Base-by-base conservation (phyloP, 1,284 basidiomycete species). In the Boletellus sp. region DNA sequence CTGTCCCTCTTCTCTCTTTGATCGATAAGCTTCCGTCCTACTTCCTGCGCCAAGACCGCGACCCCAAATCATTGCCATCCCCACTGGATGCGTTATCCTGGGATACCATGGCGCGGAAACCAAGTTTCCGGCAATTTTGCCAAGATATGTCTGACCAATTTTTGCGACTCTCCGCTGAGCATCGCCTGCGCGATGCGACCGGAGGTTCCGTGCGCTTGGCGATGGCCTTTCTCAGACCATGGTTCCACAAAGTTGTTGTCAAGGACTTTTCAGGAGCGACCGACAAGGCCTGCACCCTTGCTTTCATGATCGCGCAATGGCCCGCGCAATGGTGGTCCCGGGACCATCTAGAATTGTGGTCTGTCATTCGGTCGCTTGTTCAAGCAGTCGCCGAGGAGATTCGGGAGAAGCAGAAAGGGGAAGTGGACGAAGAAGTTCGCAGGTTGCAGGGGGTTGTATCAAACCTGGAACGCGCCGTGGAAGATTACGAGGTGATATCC, bases 1-100 rank as follows among this genome's bases (percentile, higher is more conserved):
- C 86, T 21, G 72, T 89, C 35, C 85, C 86, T 1, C 77, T 89
- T 49, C 72, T 81, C 37, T 73, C 76, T 24, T 67, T 89, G 53
- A 68, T 89, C 50, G 74, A 79, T 55, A 81, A 79, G 60, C 75
- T 89, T 30, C 87, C 86, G 0, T 82, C 83, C 11, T 89, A 88
- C 62, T 85, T 87, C 65, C 71, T 86, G 44, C 71, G 71, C 52
- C 67, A 69, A 50, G 71, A 74, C 24, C 56, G 71, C 36, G 54
- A 56, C 58, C 55, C 65, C 46, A 68, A 70, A 58, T 66, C 70
- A 45, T 68, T 65, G 33, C 61, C 35, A 4, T 72, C 71, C 49
- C 71, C 75, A 13, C 67, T 86, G 51, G 69, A 75, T 21, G 61
- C 64, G 38, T 67, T 86, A 16, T 76, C 77, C 10, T 86, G 85